A percentile compares a stretch with the other conserved stretches of the same genome.
These are phyloP conservation scores for Pilobolus umbonatus DNA, from an alignment of 192 early-diverging fungal genomes.

Conservation along the genomic window DNA sequence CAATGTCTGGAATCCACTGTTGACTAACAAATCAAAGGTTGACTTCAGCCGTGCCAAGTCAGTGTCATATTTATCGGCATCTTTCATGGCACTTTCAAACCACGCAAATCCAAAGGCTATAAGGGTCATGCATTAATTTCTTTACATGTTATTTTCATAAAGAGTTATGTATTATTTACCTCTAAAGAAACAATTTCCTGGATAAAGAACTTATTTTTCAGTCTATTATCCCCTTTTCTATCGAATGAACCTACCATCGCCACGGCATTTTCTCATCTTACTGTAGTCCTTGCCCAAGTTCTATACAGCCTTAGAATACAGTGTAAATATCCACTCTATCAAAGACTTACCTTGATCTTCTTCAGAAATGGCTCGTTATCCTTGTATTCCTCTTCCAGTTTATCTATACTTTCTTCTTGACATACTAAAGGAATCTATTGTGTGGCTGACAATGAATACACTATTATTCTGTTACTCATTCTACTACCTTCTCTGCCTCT, in stretches of 20 bases:
- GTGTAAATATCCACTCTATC: no score
- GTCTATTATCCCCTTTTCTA: background rate
- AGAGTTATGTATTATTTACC: constrained; percentile 28
- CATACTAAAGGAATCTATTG: constrained; percentile 49
- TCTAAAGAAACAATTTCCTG: constrained; percentile 62
- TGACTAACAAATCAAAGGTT: constrained; percentile 38
- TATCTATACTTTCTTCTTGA: constrained; percentile 34
- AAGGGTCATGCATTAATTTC: background rate
- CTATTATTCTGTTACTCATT: background rate
- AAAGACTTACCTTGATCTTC: constrained; percentile 50
- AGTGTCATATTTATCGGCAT: constrained; percentile 16
- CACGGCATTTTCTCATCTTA: constrained; percentile 50
- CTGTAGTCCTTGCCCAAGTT: constrained; percentile 40
- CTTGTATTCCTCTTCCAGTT: constrained; percentile 48
- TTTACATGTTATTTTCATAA: background rate
- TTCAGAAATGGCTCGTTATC: constrained; percentile 44
- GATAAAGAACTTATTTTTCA: background rate
- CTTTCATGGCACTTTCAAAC: constrained; percentile 47
- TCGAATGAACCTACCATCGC: constrained; percentile 42
- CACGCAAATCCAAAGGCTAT: constrained; percentile 59
- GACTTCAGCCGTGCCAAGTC: constrained; percentile 34
- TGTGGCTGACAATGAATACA: background rate
- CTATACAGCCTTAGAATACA: constrained; percentile 19
- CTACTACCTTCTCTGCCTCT: constrained; percentile 43
- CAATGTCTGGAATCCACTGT: constrained; percentile 40